A percentile compares a stretch with the other conserved stretches of the same genome.
phyloP scores from a whole-genome alignment of 2,329 filamentous ascomycete species.

The Incumbomyces delicatus region DNA sequence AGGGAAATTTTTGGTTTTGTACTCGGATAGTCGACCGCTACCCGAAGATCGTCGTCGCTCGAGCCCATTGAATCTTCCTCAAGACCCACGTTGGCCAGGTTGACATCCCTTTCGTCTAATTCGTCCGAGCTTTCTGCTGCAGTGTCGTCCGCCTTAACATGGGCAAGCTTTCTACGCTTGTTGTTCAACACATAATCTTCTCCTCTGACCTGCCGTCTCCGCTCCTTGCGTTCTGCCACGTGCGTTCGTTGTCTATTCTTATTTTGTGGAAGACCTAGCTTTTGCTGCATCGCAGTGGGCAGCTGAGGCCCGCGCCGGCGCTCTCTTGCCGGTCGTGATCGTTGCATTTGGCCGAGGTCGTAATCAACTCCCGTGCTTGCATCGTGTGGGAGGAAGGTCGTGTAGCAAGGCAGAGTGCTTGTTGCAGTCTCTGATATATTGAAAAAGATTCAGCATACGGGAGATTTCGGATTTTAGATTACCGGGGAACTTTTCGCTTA shows the following conservation, averaged over 20 bases:
- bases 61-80: background rate
- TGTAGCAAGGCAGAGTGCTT: no score
- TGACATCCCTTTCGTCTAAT: no score
- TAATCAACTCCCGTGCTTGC: no score
- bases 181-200: background rate
- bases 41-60: conserved; percentile 25
- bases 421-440: no score
- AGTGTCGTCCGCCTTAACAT: background rate
- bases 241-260: conserved; percentile 1
- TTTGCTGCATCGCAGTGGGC: conserved; percentile 16
- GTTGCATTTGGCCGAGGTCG: conserved; percentile 8
- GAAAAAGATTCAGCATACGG: background rate
- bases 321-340: conserved; percentile 2
- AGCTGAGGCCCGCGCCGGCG: conserved; percentile 12
- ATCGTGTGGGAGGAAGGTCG: no score
- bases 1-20: no score
- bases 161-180: conserved; percentile 10
- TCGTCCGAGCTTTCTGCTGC: no score
- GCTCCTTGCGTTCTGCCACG: conserved; percentile 3
- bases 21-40: no score
- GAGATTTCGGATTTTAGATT: conserved; percentile 7
- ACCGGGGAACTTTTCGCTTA: background rate
- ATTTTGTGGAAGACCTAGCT: conserved; percentile 13
- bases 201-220: background rate
- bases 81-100: background rate